Conservation (phyloP, 106 monocot species). For the Dendrobium nobile region DNA sequence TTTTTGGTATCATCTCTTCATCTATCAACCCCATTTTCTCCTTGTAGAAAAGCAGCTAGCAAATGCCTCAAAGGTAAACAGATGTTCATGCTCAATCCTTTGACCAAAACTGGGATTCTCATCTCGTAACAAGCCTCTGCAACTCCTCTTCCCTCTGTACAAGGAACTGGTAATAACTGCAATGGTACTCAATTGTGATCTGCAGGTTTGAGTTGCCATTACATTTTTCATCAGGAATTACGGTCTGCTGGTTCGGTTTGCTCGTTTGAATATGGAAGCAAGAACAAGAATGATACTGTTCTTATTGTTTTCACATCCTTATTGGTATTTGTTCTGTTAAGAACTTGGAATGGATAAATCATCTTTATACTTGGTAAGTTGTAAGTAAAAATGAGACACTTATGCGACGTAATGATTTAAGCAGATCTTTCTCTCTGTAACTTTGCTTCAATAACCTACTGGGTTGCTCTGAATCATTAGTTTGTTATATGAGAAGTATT, state of each 20-base stretch:
- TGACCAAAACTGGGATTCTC: neutral
- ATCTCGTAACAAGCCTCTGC: neutral
- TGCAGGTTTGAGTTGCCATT: neutral
- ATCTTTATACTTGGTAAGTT: too few species aligned
- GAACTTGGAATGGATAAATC: neutral
- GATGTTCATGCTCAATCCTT: constrained; percentile 29
- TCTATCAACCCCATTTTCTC: neutral
- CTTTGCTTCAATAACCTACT: too few species aligned
- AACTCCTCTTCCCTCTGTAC: neutral
- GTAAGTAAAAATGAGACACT: too few species aligned
- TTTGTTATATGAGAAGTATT: neutral
- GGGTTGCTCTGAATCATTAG: neutral
- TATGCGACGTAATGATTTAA: neutral
- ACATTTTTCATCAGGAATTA: neutral
- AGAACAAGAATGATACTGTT: neutral
- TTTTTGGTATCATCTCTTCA: neutral
- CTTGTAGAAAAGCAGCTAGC: constrained; percentile 31
- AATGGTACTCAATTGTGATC: neutral
- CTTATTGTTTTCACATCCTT: neutral
- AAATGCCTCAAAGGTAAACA: constrained; percentile 17
- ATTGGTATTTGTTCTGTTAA: too few species aligned
- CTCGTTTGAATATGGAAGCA: neutral
- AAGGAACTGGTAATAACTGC: neutral
- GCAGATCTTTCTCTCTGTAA: neutral
- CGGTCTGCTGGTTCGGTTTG: neutral